Conservation (phyloP, 2,329 filamentous ascomycete species). For the Fusarium pseudograminearum region DNA sequence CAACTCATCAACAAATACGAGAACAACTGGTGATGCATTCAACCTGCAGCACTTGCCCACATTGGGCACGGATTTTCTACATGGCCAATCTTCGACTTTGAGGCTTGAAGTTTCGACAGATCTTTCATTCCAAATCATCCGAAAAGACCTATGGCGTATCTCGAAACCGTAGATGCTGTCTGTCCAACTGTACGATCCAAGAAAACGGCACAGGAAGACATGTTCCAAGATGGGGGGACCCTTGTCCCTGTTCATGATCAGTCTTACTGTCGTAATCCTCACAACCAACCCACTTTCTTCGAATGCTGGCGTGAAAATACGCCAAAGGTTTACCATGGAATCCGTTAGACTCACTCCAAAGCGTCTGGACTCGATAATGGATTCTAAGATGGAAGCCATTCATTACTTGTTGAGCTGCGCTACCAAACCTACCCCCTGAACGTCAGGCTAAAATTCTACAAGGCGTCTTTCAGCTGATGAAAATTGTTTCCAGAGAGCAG, state of each 20-base stretch:
- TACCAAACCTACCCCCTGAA: slow-evolving; percentile 24
- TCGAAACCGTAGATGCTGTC: slow-evolving; percentile 5
- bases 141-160: slow-evolving; percentile 25
- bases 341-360: slow-evolving; percentile 11
- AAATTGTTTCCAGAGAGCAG: slow-evolving; percentile 4
- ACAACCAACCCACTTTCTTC: slow-evolving; percentile 3
- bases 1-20: slow-evolving; percentile 34
- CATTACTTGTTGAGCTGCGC: slow-evolving; percentile 18
- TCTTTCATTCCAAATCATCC: slow-evolving; percentile 40
- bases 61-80: slow-evolving; percentile 21
- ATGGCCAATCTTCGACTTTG: slow-evolving; percentile 5
- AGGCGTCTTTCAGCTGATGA: neutral
- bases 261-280: slow-evolving; percentile 20
- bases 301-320: neutral
- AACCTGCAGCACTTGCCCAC: slow-evolving; percentile 32
- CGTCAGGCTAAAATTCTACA: neutral
- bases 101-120: slow-evolving; percentile 30
- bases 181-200: slow-evolving; percentile 18
- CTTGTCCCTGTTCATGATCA: slow-evolving; percentile 23
- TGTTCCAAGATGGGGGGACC: slow-evolving; percentile 17
- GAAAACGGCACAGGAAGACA: slow-evolving; percentile 13
- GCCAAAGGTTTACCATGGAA: slow-evolving; percentile 11
- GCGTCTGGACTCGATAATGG: slow-evolving; percentile 33
- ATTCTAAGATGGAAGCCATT: slow-evolving; percentile 21
- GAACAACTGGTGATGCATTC: slow-evolving; percentile 32